A percentile compares a stretch with the other conserved stretches of the same genome.
Evolutionary conservation across 768 basidiomycete genomes (phyloP).

Genomic region (Clitopilus hobsonii): DNA sequence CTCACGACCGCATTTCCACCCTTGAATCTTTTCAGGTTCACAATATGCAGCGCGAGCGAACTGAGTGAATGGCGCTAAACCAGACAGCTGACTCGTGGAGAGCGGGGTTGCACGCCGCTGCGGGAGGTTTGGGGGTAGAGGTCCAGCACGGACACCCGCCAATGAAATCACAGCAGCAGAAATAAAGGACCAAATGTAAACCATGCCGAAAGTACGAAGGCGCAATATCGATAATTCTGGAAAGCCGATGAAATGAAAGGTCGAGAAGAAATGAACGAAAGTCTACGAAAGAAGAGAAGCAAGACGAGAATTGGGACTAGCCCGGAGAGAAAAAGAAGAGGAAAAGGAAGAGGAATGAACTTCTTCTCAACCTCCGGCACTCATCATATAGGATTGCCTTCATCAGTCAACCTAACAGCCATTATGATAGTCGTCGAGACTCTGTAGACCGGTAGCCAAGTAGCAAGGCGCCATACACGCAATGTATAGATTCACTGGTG

Average conservation of each 20-base stretch:
- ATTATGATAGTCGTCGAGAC: not conserved
- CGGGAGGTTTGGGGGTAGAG: not conserved
- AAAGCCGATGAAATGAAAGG: not conserved
- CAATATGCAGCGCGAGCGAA: conserved; percentile 31
- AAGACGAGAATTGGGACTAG: conserved; percentile 6
- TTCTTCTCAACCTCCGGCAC: not conserved
- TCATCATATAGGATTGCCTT: not conserved
- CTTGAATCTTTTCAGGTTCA: conserved; percentile 18
- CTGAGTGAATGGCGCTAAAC: conserved; percentile 23
- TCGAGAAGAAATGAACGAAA: not conserved
- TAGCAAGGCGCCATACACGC: not conserved
- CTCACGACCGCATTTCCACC: conserved; percentile 27
- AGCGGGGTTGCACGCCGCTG: conserved; percentile 7
- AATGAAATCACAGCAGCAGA: conserved; percentile 4
- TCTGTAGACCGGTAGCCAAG: not conserved
- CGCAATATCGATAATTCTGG: not conserved
- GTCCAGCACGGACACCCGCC: conserved; percentile 8
- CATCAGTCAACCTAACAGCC: not conserved
- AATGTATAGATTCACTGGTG: not conserved
- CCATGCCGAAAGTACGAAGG: not conserved
- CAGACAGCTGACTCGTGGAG: conserved; percentile 7
- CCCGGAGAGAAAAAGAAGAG: conserved; percentile 2
- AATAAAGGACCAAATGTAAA: conserved; percentile 4
- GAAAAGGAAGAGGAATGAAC: not conserved
- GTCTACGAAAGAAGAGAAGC: not conserved